Percentiles rank a stretch among this genome's conserved stretches.
Conservation (phyloP, 1,284 basidiomycete genomes). For the Cutaneotrichosporon spelunceum region DNA sequence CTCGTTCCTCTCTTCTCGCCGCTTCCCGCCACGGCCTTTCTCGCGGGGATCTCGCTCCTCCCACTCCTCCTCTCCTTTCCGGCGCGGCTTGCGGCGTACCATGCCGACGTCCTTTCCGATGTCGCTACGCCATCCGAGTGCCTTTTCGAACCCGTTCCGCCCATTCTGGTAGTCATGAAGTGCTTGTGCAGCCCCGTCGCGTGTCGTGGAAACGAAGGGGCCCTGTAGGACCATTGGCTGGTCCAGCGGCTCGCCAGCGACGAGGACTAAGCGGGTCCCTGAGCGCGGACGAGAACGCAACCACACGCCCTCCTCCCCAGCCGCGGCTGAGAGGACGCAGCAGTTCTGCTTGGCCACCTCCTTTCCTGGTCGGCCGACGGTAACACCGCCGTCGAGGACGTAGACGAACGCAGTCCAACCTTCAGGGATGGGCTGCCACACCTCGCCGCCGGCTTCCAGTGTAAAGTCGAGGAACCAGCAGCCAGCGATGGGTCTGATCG, state of each 20-base stretch:
- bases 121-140: constrained; percentile 78
- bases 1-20: not conserved
- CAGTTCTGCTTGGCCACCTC: constrained; percentile 67
- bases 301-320: constrained; percentile 43
- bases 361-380: constrained; percentile 54
- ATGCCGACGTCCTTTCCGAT: constrained; percentile 57
- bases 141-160: constrained; percentile 86
- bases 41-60: not conserved
- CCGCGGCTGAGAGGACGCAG: constrained; percentile 56
- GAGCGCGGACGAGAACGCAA: constrained; percentile 54
- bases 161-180: constrained; percentile 75
- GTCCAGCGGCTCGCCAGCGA: constrained; percentile 84
- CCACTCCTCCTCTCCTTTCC: not conserved
- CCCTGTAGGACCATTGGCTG: constrained; percentile 70
- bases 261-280: constrained; percentile 69
- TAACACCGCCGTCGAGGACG: constrained; percentile 62
- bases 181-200: constrained; percentile 78
- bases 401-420: constrained; percentile 83
- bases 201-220: constrained; percentile 69
- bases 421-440: constrained; percentile 82
- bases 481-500: constrained; percentile 84
- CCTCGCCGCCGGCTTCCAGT: constrained; percentile 62
- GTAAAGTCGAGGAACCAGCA: constrained; percentile 88
- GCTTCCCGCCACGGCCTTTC: not conserved
- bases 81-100: not conserved